Conservation (phyloP, 164 flowering plant species). For the Aristolochia californica region DNA sequence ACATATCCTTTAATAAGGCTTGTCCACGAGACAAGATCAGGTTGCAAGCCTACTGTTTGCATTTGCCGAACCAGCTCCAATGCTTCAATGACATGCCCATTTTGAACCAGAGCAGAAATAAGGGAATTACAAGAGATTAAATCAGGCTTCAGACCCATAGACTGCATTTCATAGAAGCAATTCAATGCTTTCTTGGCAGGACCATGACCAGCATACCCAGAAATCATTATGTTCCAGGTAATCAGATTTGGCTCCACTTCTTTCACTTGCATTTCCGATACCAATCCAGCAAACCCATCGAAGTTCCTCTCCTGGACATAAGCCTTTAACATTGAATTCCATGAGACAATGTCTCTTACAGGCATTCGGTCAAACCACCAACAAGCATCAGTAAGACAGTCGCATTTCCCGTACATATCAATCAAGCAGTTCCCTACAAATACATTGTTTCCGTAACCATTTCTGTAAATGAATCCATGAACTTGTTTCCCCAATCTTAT, state of each 20-base stretch:
- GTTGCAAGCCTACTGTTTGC: conserved; percentile 8
- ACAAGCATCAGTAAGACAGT: conserved; percentile 1
- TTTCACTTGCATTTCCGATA: conserved; percentile 6
- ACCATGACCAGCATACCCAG: conserved; percentile 10
- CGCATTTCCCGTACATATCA: conserved; percentile 11
- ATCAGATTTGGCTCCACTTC: conserved; percentile 9
- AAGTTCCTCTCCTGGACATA: conserved; percentile 1
- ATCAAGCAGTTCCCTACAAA: conserved; percentile 12
- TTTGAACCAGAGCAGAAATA: conserved; percentile 7
- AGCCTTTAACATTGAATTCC: conserved; percentile 12
- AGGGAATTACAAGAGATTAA: conserved; percentile 9
- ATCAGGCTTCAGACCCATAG: conserved; percentile 9
- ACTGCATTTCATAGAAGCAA: conserved; percentile 8
- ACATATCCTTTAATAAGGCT: conserved; percentile 9
- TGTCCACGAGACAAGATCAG: conserved; percentile 14
- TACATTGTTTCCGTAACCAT: conserved; percentile 8
- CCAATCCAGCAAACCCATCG: conserved; percentile 10
- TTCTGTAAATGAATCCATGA: conserved; percentile 8
- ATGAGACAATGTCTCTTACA: conserved; percentile 7
- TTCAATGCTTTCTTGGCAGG: conserved; percentile 9
- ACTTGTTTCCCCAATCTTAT: conserved; percentile 9
- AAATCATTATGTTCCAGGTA: conserved; percentile 14
- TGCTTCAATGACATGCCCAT: conserved; percentile 8
- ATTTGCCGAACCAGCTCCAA: conserved; percentile 10
- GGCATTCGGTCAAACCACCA: conserved; percentile 6